Conservation (phyloP, 768 basidiomycete genomes). For the Boletellus sp. region DNA sequence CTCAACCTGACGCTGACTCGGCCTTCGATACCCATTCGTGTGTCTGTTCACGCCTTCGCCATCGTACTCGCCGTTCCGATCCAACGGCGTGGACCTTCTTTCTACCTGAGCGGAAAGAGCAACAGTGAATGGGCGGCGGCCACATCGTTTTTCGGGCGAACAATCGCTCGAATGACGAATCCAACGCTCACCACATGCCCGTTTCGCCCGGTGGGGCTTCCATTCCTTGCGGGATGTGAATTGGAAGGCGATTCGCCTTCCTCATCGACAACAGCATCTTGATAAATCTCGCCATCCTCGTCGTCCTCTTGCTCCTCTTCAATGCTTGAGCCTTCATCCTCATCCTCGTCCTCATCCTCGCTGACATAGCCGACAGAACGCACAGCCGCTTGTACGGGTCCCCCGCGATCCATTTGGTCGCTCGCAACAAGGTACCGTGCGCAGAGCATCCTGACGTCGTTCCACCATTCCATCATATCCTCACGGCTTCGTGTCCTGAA, state of each 20-base stretch:
- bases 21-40: conserved; percentile 33
- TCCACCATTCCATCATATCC: conserved; percentile 99
- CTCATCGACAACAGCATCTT: conserved; percentile 34
- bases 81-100: conserved; percentile 35
- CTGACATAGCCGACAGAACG: conserved; percentile 83
- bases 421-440: conserved; percentile 91
- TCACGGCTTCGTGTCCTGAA: conserved; percentile 88
- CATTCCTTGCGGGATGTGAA: conserved; percentile 41
- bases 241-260: conserved; percentile 62
- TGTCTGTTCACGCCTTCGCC: neutral
- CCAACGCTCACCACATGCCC: conserved; percentile 57
- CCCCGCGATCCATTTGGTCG: conserved; percentile 88
- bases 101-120: conserved; percentile 37
- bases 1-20: conserved; percentile 63
- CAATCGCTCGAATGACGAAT: neutral
- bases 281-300: conserved; percentile 47
- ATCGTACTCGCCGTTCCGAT: neutral
- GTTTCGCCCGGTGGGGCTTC: conserved; percentile 44
- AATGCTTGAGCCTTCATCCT: conserved; percentile 60
- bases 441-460: conserved; percentile 91
- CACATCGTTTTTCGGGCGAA: neutral
- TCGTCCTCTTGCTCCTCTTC: conserved; percentile 43
- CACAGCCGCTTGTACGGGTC: conserved; percentile 91
- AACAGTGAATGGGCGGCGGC: conserved; percentile 2
- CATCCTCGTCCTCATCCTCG: conserved; percentile 61